These are phyloP conservation scores for Blastobotrys chiropterorum DNA, from an alignment of 805 yeast genomes.

Conservation along the genomic window DNA sequence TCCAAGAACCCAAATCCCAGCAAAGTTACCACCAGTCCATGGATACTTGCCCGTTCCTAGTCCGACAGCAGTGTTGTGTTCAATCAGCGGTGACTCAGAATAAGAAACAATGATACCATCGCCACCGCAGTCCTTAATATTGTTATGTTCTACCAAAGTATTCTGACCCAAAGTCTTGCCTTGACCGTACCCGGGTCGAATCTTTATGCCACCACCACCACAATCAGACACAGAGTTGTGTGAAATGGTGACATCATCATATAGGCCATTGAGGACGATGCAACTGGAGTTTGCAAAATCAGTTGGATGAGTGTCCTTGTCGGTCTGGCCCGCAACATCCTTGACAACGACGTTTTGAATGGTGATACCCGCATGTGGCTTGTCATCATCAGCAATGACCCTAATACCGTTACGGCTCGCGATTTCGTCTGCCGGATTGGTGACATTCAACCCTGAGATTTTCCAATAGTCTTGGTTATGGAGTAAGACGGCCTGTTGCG, in stretches of 20 bases:
- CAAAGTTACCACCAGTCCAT: slow-evolving; percentile 7
- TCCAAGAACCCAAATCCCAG: slow-evolving; percentile 4
- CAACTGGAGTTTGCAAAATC: neutral
- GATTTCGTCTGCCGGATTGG: slow-evolving; percentile 2
- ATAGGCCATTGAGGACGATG: neutral
- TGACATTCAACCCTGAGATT: neutral
- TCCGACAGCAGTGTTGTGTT: neutral
- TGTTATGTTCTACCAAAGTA: neutral
- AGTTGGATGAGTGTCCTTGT: neutral
- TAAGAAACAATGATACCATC: slow-evolving; percentile 1
- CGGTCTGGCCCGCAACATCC: slow-evolving; percentile 6
- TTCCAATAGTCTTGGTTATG: slow-evolving; percentile 1
- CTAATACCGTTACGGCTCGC: slow-evolving; percentile 1
- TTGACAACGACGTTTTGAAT: neutral
- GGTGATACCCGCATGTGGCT: slow-evolving; percentile 1
- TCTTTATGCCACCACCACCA: slow-evolving; percentile 5
- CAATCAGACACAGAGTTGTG: neutral
- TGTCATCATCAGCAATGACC: neutral
- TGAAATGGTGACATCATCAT: neutral
- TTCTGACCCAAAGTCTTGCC: neutral
- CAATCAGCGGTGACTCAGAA: slow-evolving; percentile 1
- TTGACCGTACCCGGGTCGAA: neutral
- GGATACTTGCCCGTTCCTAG: slow-evolving; percentile 6
- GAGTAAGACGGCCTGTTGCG: neutral
- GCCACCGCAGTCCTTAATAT: slow-evolving; percentile 1